Percentiles rank a stretch among this genome's conserved stretches.
These are phyloP conservation scores for Chamaecrista fasciculata DNA, from an alignment of 306 rosid species.

Conservation along the genomic window DNA sequence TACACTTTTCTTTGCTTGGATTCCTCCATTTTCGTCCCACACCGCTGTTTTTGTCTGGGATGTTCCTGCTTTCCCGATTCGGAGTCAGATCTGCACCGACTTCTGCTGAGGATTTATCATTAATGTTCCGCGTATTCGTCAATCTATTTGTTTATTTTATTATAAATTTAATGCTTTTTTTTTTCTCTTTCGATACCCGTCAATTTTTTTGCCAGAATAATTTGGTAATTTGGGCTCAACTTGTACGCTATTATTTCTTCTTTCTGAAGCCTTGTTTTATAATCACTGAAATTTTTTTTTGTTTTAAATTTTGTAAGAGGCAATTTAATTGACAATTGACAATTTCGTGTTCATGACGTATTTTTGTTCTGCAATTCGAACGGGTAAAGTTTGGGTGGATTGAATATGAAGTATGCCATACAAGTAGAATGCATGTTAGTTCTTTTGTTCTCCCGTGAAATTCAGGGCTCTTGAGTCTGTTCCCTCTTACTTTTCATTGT, in stretches of 20 bases:
- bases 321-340: not conserved
- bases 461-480: not conserved
- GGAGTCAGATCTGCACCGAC: constrained; percentile 53
- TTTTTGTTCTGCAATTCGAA: not conserved
- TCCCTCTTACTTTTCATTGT: not conserved
- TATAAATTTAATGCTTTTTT: not conserved
- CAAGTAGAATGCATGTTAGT: not conserved
- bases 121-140: not conserved
- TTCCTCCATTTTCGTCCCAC: not conserved
- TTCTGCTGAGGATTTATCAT: constrained; percentile 18
- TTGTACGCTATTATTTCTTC: not conserved
- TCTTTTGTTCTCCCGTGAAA: not conserved
- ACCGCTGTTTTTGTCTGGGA: constrained; percentile 5
- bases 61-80: constrained; percentile 28
- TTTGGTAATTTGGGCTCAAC: not conserved
- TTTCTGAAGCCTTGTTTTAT: constrained; percentile 7
- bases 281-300: not conserved
- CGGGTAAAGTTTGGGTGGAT: not conserved
- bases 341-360: not conserved
- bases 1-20: not conserved
- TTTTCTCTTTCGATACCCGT: too few species aligned
- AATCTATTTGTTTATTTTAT: not conserved
- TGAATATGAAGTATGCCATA: not conserved
- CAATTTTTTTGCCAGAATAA: not conserved
- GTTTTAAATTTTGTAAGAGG: not conserved